Base-by-base conservation (phyloP, 1,139 yeast genomes). In the Trichomonascaceae sp. region DNA sequence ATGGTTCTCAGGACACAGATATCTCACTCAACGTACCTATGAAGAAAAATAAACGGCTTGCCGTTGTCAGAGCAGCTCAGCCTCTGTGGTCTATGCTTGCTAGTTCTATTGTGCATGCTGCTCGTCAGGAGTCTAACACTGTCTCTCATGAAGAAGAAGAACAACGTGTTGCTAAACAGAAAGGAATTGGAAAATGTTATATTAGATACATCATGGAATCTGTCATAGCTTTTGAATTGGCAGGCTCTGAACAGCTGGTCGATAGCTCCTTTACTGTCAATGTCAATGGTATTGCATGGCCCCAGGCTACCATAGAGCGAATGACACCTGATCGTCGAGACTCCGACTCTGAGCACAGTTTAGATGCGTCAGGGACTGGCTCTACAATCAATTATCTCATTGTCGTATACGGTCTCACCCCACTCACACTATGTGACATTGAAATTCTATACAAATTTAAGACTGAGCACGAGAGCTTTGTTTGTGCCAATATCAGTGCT, bases 81-180 rank as follows among this genome's bases (percentile, higher is more conserved):
- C 71, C 72, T 1, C 53, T 70, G n/a, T 70, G 73, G 73, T 63
- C 73, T 2, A 62, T 66, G n/a, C 57, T 70, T 43, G 73, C 73
- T 1, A 66, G 67, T 38, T 62, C 68, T 19, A 65, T 70, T 32
- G 72, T 70, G 38, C 61, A 68, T 45, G 71, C 73, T 1, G 71
- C 73, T 7, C 57, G 70, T 1, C 72, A 69, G 39, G 70, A 66
- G 24, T 39, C 50, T 13, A 52, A 46, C 12, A 39, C 51, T 17
- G 43, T 46, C 1, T 49, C 51, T 45, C 55, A 53, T 24, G 58
- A 55, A 47, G 55, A 54, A 10, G 54, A 41, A 17, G 54, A 49
- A 10, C 50, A 53, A 12, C 49, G 43, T 20, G 8, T 32, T 6
- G 51, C 46, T 10, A 27, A 19, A 20, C 51, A 43, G 45, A 38